Evolutionary conservation across 176 grass and related monocot genomes (phyloP), one percentile per base, ranked within the genome.

Genomic region (Aegilops umbellulata): DNA sequence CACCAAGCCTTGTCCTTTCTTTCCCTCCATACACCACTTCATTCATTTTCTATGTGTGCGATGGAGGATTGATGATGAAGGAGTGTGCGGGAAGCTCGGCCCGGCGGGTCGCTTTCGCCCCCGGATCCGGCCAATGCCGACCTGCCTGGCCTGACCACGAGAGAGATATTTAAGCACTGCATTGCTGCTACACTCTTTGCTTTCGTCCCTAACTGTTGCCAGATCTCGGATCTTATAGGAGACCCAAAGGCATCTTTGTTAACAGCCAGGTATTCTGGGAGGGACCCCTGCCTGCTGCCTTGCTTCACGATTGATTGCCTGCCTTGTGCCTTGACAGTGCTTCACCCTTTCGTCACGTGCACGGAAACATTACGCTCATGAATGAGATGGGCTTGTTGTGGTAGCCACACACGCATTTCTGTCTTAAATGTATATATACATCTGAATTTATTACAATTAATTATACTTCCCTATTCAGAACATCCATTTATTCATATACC

Each of bases 1-100:
- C 39, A 77, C 72, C 79, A 82, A 26, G 47, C 57, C n/a, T 47
- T 64, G 31, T 44, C 34, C 6, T 84, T 74, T 74, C 6, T 84
- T 74, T 74, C 39, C 36, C 17, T 73, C 38, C 36, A 5, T 13
- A 12, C 10, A 10, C 17, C 23, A 73, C 79, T 69, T 85, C 24
- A 73, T 73, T 73, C 26, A 46, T 44, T 5, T 22, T 19, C 32
- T 15, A 19, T 63, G 24, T 78, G 26, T 85, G 62, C 31, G 29
- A 81, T 38, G 29, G 32, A 19, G 47, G 23, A 87, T 30, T 2
- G 5, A 44, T 38, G 29, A 81, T 53, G 27, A 67, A 0, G 0
- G 9, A 58, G 53, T 58, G 17, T 58, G 53, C 53, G 53, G 53
- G 53, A 57, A 20, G 53, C 53, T 1, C 19, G 53, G 53, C 53